Conservation (phyloP, 768 basidiomycete genomes). For the Clitopilus hobsonii region DNA sequence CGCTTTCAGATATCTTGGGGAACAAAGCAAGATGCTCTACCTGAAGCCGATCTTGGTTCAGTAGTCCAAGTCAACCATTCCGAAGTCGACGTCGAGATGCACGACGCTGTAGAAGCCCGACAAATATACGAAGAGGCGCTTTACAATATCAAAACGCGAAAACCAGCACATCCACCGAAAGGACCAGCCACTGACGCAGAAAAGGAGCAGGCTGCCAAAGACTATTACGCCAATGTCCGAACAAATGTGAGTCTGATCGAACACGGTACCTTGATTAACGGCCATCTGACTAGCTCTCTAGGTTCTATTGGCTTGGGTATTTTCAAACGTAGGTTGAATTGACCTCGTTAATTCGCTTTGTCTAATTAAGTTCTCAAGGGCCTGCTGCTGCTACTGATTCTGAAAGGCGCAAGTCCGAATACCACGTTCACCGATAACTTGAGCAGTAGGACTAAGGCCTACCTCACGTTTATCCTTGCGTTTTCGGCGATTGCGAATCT, state of each 20-base stretch:
- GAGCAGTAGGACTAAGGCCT: constrained; percentile 1
- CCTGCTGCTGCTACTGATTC: constrained; percentile 7
- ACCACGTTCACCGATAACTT: neutral
- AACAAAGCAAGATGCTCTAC: constrained; percentile 82
- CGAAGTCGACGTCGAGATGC: constrained; percentile 85
- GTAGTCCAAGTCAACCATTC: constrained; percentile 77
- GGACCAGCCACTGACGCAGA: constrained; percentile 43
- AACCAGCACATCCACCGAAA: constrained; percentile 26
- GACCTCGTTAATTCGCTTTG: neutral
- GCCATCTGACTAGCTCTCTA: constrained; percentile 13
- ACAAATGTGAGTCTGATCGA: constrained; percentile 65
- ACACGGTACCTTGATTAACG: neutral
- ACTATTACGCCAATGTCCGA: constrained; percentile 85
- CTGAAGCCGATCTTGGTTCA: constrained; percentile 76
- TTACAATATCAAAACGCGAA: constrained; percentile 59
- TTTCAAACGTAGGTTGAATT: constrained; percentile 70
- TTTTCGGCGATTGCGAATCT: constrained; percentile 1
- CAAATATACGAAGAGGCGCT: constrained; percentile 82
- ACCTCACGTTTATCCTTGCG: neutral
- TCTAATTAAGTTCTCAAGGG: too few relatives aligned
- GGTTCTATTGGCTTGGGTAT: constrained; percentile 75
- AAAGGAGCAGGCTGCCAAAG: constrained; percentile 69
- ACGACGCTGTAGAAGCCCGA: constrained; percentile 78
- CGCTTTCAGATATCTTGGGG: constrained; percentile 79
- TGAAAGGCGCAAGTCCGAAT: neutral